phyloP scores from a whole-genome alignment of 805 yeast genomes.

The Komagataella ulmi region DNA sequence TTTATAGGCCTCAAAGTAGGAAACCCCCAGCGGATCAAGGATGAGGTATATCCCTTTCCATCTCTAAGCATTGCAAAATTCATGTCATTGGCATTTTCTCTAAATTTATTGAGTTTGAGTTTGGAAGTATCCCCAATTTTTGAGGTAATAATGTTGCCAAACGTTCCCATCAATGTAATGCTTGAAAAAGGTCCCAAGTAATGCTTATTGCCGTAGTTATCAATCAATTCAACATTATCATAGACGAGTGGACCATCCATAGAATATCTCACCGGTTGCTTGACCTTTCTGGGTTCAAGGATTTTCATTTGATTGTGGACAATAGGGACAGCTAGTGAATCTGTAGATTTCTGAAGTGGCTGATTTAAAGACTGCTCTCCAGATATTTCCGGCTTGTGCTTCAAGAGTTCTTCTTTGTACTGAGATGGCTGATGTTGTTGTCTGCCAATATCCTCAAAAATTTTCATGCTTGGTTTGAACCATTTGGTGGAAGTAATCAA shows the following conservation, averaged over 20 bases:
- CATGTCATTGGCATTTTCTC: not conserved
- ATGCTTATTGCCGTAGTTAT: not conserved
- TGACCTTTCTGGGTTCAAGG: not conserved
- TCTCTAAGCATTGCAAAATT: not conserved
- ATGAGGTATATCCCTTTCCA: not conserved
- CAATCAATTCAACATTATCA: not conserved
- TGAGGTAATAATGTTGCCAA: not conserved
- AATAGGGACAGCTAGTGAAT: not conserved
- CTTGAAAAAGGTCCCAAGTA: not conserved
- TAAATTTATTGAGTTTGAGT: not conserved
- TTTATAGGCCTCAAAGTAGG: not conserved
- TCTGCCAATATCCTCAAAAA: not conserved
- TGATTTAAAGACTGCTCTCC: not conserved
- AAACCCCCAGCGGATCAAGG: not conserved
- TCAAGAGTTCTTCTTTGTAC: not conserved
- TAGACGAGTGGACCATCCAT: not conserved
- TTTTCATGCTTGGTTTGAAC: constrained; percentile 25
- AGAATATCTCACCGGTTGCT: not conserved
- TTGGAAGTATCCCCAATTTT: not conserved
- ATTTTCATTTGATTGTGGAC: not conserved
- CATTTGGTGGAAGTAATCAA: constrained; percentile 23
- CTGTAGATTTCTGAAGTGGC: not conserved
- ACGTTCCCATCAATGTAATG: not conserved
- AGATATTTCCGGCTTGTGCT: not conserved
- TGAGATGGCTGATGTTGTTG: not conserved